A percentile compares a stretch with the other conserved stretches of the same genome.
Evolutionary conservation across 257 asterid species (phyloP).

Genomic region (Osmanthus fragrans): DNA sequence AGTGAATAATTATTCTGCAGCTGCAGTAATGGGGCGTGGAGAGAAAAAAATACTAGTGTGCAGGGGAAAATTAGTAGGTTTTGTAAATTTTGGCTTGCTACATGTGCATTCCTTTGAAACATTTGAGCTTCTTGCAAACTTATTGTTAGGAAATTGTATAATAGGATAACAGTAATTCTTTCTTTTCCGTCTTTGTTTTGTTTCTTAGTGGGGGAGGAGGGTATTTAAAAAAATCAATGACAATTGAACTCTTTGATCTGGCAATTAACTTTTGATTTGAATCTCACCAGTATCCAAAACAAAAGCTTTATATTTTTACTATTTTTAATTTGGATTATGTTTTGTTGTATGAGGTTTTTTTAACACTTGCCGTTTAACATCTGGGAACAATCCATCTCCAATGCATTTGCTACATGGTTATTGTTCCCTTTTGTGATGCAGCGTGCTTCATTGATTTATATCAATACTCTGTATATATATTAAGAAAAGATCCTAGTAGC

Average conservation of each 20-base stretch:
- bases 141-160: neutral
- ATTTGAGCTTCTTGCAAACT: neutral
- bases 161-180: neutral
- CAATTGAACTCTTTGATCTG: neutral
- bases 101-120: neutral
- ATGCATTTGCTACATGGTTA: neutral
- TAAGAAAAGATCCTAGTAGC: neutral
- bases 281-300: neutral
- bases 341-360: neutral
- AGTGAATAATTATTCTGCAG: neutral
- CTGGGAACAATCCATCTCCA: neutral
- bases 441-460: neutral
- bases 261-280: neutral
- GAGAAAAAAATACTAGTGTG: neutral
- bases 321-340: neutral
- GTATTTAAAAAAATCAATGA: neutral
- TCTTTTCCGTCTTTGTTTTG: neutral
- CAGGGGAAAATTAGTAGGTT: neutral
- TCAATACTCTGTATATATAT: neutral
- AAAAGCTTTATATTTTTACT: neutral
- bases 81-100: neutral
- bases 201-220: neutral
- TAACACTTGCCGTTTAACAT: neutral
- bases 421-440: neutral
- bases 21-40: neutral